phyloP scores from a whole-genome alignment of 2,329 filamentous ascomycete species.

The Pyrenophora tritici-repentis region DNA sequence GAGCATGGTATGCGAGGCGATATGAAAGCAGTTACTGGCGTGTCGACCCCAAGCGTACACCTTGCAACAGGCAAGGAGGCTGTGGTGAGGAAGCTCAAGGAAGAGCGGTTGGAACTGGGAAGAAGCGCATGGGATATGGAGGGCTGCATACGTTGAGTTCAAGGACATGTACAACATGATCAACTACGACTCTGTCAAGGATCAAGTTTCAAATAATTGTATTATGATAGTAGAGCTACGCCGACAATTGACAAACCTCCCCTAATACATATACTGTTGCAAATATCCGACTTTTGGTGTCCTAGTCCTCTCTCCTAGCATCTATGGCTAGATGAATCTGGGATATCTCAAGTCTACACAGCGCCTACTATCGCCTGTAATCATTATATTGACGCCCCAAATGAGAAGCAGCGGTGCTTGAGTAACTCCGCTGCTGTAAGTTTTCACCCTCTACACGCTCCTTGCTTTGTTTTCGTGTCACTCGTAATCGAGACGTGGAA shows the following conservation, averaged over 20 bases:
- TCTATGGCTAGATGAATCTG: neutral
- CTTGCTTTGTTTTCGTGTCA: too few species aligned
- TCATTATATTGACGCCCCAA: neutral
- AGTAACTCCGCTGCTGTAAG: too few species aligned
- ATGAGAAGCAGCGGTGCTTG: too few species aligned
- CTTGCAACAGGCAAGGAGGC: slow-evolving; percentile 7
- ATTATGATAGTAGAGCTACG: neutral
- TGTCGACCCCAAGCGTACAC: too few species aligned
- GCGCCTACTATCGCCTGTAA: neutral
- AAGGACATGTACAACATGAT: neutral
- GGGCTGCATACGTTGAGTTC: slow-evolving; percentile 19
- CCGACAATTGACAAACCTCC: neutral
- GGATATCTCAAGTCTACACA: neutral
- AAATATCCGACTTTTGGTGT: neutral
- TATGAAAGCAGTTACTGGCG: neutral
- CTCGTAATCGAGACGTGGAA: too few species aligned
- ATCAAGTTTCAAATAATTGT: neutral
- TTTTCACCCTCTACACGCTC: too few species aligned
- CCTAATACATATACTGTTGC: neutral
- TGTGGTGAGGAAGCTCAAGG: slow-evolving; percentile 11
- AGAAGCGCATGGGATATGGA: slow-evolving; percentile 27
- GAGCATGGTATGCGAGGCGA: slow-evolving; percentile 12
- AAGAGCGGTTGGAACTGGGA: slow-evolving; percentile 21
- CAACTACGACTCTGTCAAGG: neutral
- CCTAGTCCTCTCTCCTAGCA: neutral